These are phyloP conservation scores for Eucalyptus marginata DNA, from an alignment of 345 rosid genomes.

Conservation along the genomic window DNA sequence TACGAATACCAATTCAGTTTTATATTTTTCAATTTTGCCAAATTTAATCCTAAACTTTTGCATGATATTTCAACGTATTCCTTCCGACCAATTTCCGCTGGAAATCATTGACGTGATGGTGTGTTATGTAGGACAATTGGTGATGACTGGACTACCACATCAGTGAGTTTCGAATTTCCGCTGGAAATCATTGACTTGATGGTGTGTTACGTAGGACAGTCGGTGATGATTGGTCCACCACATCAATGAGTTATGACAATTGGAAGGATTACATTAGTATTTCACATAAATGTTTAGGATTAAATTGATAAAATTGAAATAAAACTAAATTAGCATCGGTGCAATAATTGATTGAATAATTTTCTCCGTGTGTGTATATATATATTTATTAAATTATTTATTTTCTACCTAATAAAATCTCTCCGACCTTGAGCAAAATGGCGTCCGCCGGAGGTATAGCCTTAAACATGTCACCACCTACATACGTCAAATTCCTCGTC, in stretches of 20 bases:
- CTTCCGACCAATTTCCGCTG: rapidly evolving
- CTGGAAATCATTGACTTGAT: rapidly evolving
- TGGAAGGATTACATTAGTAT: background rate
- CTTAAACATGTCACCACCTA: slow-evolving; percentile 28
- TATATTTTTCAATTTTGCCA: no score
- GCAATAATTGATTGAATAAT: background rate
- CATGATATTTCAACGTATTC: background rate
- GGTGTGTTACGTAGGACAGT: no score
- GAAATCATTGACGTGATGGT: background rate
- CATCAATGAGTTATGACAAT: background rate
- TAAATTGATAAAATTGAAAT: no score
- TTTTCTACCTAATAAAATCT: background rate
- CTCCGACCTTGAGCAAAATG: slow-evolving; percentile 17
- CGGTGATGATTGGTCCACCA: rapidly evolving
- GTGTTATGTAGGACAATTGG: background rate
- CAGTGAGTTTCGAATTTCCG: rapidly evolving
- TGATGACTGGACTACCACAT: rapidly evolving
- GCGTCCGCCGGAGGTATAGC: slow-evolving; percentile 26
- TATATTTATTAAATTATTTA: no score
- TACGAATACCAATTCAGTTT: no score
- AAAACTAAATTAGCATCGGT: no score
- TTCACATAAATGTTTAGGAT: no score
- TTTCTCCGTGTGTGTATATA: background rate
- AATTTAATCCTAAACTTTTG: no score
- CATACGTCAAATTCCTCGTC: slow-evolving; percentile 7